Evolutionary conservation across 202 grass and related monocot genomes (phyloP).

Genomic region (Zoysia matrella): DNA sequence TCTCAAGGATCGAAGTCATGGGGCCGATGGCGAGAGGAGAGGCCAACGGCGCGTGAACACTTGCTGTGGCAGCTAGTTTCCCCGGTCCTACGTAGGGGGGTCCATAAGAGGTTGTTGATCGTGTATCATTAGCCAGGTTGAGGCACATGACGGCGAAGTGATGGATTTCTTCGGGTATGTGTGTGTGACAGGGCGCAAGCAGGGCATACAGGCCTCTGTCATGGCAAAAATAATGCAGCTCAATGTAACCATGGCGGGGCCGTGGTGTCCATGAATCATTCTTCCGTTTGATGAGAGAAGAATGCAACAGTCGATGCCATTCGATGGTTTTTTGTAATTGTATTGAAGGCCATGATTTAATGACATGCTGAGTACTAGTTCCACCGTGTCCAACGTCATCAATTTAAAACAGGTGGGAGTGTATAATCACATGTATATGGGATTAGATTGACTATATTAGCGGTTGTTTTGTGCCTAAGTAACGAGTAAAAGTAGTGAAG

Average conservation of each 20-base stretch:
- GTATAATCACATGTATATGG: too few relatives aligned
- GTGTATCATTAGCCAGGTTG: constrained; percentile 33
- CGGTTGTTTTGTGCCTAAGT: too few relatives aligned
- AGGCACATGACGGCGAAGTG: not conserved
- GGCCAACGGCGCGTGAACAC: not conserved
- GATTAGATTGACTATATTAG: too few relatives aligned
- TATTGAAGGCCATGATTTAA: too few relatives aligned
- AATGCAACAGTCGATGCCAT: too few relatives aligned
- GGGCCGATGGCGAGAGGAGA: not conserved
- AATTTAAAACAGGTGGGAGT: too few relatives aligned
- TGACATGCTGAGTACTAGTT: too few relatives aligned
- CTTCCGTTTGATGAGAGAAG: constrained; percentile 1
- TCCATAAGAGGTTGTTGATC: constrained; percentile 38
- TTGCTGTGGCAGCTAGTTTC: not conserved
- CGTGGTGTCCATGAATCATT: constrained; percentile 2
- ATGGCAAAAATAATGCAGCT: constrained; percentile 47
- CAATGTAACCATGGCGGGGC: constrained; percentile 14
- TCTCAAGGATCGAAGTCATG: constrained; percentile 22
- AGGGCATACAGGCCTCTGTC: not conserved
- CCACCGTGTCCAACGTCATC: too few relatives aligned
- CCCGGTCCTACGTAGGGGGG: not conserved
- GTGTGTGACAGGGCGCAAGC: not conserved
- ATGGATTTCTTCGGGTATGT: not conserved
- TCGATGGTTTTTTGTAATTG: too few relatives aligned
- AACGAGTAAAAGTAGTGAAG: too few relatives aligned